phyloP scores from a whole-genome alignment of 768 basidiomycete genomes.

The Pleurotus sapidus region DNA sequence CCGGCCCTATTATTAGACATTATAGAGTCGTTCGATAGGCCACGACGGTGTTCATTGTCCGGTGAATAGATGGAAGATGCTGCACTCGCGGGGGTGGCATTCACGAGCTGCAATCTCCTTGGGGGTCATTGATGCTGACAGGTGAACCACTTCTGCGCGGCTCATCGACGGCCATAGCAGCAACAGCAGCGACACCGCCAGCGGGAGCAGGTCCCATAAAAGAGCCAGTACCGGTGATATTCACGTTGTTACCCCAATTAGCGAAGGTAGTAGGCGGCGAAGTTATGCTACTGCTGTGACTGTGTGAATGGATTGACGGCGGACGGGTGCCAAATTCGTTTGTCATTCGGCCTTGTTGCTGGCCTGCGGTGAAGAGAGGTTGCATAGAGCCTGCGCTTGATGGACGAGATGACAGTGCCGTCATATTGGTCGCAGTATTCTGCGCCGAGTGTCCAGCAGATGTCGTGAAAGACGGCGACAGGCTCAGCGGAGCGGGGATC shows the following conservation, averaged over 20 bases:
- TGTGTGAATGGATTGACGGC: conserved; percentile 12
- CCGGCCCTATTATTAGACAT: not conserved
- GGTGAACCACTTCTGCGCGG: conserved; percentile 35
- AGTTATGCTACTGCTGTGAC: conserved; percentile 15
- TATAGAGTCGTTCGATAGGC: not conserved
- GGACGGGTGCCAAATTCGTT: conserved; percentile 14
- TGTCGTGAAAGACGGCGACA: conserved; percentile 18
- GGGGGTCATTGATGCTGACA: conserved; percentile 36
- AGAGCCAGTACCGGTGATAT: conserved; percentile 12
- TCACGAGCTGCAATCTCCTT: conserved; percentile 35
- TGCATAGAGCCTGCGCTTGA: conserved; percentile 41
- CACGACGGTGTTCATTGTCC: conserved; percentile 1
- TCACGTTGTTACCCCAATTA: conserved; percentile 7
- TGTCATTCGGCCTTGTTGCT: conserved; percentile 12
- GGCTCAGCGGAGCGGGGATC: conserved; percentile 22
- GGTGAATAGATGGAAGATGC: conserved; percentile 15
- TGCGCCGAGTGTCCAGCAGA: conserved; percentile 18
- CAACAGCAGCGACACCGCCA: conserved; percentile 10
- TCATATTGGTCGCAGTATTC: conserved; percentile 6
- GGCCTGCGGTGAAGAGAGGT: conserved; percentile 23
- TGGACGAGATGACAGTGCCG: conserved; percentile 34
- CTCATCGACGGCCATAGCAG: conserved; percentile 11
- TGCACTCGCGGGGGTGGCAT: conserved; percentile 31
- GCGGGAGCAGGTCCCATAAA: conserved; percentile 15
- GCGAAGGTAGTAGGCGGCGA: conserved; percentile 14